phyloP scores from a whole-genome alignment of 352 stramenopile genomes.

The Phytopythium kandeliae region DNA sequence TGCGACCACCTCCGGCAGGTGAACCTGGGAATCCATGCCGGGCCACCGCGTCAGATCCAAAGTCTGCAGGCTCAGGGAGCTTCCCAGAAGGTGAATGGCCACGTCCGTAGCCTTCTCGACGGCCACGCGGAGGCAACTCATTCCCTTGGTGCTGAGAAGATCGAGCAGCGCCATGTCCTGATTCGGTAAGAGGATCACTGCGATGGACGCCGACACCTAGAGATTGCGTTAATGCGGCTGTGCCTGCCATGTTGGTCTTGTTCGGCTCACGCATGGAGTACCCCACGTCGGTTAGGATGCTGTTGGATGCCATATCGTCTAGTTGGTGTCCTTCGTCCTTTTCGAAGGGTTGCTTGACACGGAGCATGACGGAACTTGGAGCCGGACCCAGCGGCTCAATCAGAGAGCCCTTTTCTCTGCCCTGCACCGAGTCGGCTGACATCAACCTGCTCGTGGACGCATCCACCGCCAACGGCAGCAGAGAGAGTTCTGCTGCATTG shows the following conservation, averaged over 20 bases:
- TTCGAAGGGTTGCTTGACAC: constrained; percentile 15
- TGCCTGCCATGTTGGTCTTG: neutral
- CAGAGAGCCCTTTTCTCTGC: neutral
- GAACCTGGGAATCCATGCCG: constrained; percentile 6
- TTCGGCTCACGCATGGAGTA: constrained; percentile 22
- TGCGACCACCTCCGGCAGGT: constrained; percentile 14
- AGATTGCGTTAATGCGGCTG: neutral
- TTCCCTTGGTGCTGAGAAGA: neutral
- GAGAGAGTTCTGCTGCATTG: neutral
- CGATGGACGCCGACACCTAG: neutral
- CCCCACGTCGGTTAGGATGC: constrained; percentile 21
- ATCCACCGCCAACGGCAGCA: constrained; percentile 18
- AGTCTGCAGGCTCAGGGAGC: neutral
- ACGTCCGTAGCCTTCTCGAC: neutral
- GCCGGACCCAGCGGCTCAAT: constrained; percentile 2
- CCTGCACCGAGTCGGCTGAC: neutral
- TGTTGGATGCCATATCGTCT: constrained; percentile 9
- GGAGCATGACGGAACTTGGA: constrained; percentile 11
- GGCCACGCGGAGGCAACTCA: constrained; percentile 3
- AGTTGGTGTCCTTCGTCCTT: constrained; percentile 11
- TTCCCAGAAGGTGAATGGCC: neutral
- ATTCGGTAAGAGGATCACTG: neutral
- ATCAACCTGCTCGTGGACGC: neutral
- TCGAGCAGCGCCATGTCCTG: neutral
- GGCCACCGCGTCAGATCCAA: neutral